Base-by-base conservation (phyloP, 2,329 filamentous ascomycete genomes). In the Emericellopsis atlantica region DNA sequence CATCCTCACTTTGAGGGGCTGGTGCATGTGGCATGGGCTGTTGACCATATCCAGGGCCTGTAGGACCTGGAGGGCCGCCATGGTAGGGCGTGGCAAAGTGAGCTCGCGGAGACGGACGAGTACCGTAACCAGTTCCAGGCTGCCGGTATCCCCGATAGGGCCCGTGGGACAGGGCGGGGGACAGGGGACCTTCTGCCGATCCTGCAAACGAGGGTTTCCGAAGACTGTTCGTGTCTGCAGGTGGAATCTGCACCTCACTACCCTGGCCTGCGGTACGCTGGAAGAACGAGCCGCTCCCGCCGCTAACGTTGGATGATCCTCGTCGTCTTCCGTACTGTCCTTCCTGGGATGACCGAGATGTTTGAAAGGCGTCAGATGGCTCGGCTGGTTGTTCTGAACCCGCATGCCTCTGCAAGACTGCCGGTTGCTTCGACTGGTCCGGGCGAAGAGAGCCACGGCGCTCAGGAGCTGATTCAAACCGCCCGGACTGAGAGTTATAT, bases 401-500 rank as follows among this genome's bases (percentile, higher is more conserved):
- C 4, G 70, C 63, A 16, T 81, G 75, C 37, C 90, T 72, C 55
- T 95, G 89, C 36, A 96, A 63, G 8, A 96, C 64, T 12, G 87
- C 74, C 21, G 86, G 83, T 48, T 90, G 81, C 38, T 84, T 77
- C 43, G 76, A 70, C 45, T 75, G 71, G 40, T 92, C 84, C 42
- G 78, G 74, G 40, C 83, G 76, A 47, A 75, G 65, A 24, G 82
- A 78, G 15, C 76, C 77, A 48, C 86, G 78, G 32, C 88, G 80
- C 46, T 95, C 87, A 40, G 74, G 68, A 4, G 89, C 90, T 14
- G 89, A 88, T 56, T 96, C 90, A 51, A 95, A 94, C 39, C 87
- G 81, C 15, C 90, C 90, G 41, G 87, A 95, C 42, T 93, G 84
- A n/a, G 90, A 94, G 57, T 96, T 95, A 64, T 80, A 96, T 0